Evolutionary conservation across 2,329 filamentous ascomycete species (phyloP).

Genomic region (Fusarium neocosmosporiellum): DNA sequence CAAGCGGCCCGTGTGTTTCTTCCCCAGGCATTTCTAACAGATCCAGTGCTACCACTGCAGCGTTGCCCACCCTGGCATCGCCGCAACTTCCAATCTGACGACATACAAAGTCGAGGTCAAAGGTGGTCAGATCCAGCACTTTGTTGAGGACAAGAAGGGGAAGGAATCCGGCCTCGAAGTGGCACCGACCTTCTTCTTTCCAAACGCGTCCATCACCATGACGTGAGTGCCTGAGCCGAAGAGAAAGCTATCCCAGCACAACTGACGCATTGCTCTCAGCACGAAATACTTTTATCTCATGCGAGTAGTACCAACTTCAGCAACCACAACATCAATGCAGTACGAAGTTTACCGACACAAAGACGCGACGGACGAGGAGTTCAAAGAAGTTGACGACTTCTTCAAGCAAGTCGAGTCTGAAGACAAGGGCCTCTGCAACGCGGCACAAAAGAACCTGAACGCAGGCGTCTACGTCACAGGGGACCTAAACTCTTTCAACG

Average conservation of each 20-base stretch:
- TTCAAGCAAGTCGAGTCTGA: conserved; percentile 73
- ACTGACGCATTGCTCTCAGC: background rate
- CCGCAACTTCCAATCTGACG: conserved; percentile 6
- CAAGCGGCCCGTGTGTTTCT: too few species aligned
- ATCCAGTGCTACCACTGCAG: conserved; percentile 27
- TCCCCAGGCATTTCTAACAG: background rate
- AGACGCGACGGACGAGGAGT: conserved; percentile 65
- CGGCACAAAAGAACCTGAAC: conserved; percentile 69
- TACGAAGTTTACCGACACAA: conserved; percentile 69
- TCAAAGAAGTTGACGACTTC: conserved; percentile 64
- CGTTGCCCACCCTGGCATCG: conserved; percentile 29
- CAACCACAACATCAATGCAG: conserved; percentile 26
- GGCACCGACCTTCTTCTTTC: conserved; percentile 30
- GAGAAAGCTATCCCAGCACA: background rate
- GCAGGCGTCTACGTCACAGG: conserved; percentile 70
- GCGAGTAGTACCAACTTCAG: conserved; percentile 27
- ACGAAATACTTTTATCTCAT: conserved; percentile 32
- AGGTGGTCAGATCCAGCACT: conserved; percentile 33
- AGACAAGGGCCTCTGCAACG: conserved; percentile 70
- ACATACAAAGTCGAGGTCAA: conserved; percentile 14
- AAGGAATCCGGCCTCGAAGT: conserved; percentile 1
- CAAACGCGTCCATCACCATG: conserved; percentile 31
- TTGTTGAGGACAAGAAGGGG: conserved; percentile 12
- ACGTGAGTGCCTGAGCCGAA: conserved; percentile 4
- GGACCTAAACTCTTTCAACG: conserved; percentile 68